These are phyloP conservation scores for Cyclotella choctawhatcheeana DNA, from an alignment of 108 stramenopile species.

Conservation along the genomic window DNA sequence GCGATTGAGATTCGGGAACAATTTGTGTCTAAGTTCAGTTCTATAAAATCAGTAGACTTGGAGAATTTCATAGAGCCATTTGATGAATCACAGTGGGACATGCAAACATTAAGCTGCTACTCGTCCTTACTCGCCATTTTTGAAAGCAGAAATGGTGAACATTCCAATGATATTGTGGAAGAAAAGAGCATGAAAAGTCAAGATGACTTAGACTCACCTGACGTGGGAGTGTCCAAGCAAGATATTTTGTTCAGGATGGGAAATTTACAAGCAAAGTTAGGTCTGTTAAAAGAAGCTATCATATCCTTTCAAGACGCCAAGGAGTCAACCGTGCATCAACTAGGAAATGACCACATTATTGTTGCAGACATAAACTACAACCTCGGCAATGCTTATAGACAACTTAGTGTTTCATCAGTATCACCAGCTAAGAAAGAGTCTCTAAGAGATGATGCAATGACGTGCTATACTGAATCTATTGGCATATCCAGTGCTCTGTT, in stretches of 20 bases:
- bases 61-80: conserved; percentile 30
- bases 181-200: conserved; percentile 17
- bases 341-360: conserved; percentile 52
- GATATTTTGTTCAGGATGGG: conserved; percentile 53
- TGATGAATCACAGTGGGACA: conserved; percentile 37
- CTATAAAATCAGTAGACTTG: conserved; percentile 17
- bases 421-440: conserved; percentile 9
- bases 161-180: conserved; percentile 13
- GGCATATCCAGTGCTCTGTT: conserved; percentile 38
- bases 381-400: conserved; percentile 44
- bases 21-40: conserved; percentile 13
- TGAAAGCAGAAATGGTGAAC: conserved; percentile 21
- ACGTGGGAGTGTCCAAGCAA: conserved; percentile 32
- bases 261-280: conserved; percentile 38
- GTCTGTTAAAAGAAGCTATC: conserved; percentile 39
- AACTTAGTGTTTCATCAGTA: conserved; percentile 21
- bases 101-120: conserved; percentile 33
- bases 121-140: conserved; percentile 32
- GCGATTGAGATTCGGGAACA: conserved; percentile 45
- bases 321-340: conserved; percentile 31
- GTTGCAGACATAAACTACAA: conserved; percentile 44
- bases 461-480: conserved; percentile 49
- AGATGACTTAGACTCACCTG: conserved; percentile 1
- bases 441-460: conserved; percentile 40
- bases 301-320: conserved; percentile 49